Conservation (phyloP, 306 rosid genomes). For the Lagenaria siceraria region DNA sequence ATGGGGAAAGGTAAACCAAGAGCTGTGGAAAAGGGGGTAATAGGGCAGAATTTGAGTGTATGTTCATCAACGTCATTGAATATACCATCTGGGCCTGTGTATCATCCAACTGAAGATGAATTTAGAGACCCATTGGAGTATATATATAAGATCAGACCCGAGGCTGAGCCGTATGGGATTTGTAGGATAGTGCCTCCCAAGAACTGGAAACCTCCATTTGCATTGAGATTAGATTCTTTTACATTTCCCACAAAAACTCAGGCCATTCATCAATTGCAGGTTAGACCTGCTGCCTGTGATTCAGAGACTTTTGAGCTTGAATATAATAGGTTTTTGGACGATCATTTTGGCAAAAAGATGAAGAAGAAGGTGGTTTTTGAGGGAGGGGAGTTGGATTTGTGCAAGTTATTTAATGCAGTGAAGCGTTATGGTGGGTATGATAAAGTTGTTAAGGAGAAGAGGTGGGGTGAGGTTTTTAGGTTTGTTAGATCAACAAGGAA, state of each 20-base stretch:
- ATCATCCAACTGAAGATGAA: conserved; percentile 75
- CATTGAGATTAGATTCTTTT: conserved; percentile 48
- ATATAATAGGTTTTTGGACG: conserved; percentile 68
- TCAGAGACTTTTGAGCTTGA: conserved; percentile 80
- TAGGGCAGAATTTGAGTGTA: conserved; percentile 48
- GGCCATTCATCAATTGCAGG: conserved; percentile 88
- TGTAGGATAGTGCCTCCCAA: conserved; percentile 87
- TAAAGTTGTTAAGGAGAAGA: conserved; percentile 62
- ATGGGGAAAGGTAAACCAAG: conserved; percentile 96
- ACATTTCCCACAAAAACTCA: conserved; percentile 81
- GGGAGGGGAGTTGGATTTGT: conserved; percentile 78
- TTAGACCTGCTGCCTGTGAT: conserved; percentile 62
- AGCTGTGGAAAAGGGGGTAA: conserved; percentile 73
- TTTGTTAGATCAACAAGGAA: conserved; percentile 41
- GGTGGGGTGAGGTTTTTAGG: conserved; percentile 81
- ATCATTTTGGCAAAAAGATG: conserved; percentile 43
- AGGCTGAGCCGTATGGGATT: conserved; percentile 85
- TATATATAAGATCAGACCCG: conserved; percentile 66
- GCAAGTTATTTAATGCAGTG: conserved; percentile 67
- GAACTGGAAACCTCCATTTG: conserved; percentile 91
- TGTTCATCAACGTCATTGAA: conserved; percentile 27
- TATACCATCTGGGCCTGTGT: conserved; percentile 72
- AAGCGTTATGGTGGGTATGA: conserved; percentile 83
- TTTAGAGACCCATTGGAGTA: conserved; percentile 83
- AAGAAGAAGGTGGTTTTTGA: conserved; percentile 70